phyloP scores from a whole-genome alignment of 495 filamentous ascomycete genomes.

The Talaromyces liani region DNA sequence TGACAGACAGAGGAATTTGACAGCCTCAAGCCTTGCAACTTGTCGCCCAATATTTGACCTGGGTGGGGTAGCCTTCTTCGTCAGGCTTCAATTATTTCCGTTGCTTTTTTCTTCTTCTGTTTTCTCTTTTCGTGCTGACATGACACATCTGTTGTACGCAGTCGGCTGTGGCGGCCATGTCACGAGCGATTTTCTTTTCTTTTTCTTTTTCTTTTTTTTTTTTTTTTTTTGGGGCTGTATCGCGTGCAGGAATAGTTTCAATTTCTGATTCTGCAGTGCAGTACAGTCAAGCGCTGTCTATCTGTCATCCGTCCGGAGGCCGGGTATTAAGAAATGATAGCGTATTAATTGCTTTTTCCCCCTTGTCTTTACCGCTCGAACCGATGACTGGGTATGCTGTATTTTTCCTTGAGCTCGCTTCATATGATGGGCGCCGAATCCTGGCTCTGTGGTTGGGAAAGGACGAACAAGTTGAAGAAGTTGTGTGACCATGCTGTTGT shows the following conservation, averaged over 20 bases:
- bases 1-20: neutral
- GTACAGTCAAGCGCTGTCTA: neutral
- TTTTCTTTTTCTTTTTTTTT: no score
- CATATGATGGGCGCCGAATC: neutral
- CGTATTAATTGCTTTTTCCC: neutral
- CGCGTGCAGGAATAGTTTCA: neutral
- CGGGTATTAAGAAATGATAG: neutral
- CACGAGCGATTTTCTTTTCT: neutral
- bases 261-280: neutral
- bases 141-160: neutral
- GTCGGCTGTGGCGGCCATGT: slow-evolving; percentile 3
- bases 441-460: neutral
- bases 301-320: neutral
- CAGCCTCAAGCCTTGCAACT: neutral
- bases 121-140: neutral
- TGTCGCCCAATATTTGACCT: slow-evolving; percentile 2
- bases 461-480: neutral
- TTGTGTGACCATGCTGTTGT: neutral
- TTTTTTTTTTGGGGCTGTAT: neutral
- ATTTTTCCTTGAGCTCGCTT: neutral
- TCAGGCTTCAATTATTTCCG: slow-evolving; percentile 1
- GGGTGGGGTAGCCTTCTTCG: slow-evolving; percentile 4
- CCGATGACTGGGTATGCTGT: neutral
- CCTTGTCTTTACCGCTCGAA: neutral
- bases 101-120: neutral